These are phyloP conservation scores for Mortierella antarctica DNA, from an alignment of 192 early-diverging fungal species.

Conservation along the genomic window DNA sequence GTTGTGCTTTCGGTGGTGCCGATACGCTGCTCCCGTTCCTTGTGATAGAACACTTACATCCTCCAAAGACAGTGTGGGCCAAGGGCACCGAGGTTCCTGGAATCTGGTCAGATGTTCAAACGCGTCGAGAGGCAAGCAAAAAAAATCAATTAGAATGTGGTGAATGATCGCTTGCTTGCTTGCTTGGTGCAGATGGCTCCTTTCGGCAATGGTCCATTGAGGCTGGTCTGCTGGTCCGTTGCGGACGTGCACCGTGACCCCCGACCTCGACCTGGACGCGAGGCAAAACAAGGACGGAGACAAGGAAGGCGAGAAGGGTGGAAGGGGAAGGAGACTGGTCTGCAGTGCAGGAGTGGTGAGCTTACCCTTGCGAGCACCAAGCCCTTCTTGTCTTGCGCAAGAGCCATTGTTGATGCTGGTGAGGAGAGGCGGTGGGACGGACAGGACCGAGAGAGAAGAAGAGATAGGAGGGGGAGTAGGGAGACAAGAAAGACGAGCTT, in stretches of 20 bases:
- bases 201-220: too few species aligned
- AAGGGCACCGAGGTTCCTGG: constrained; percentile 42
- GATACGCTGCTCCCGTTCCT: neutral
- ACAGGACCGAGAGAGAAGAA: neutral
- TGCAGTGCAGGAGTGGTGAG: too few species aligned
- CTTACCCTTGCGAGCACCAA: constrained; percentile 52
- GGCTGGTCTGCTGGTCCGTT: too few species aligned
- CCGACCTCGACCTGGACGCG: neutral
- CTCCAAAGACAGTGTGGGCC: constrained; percentile 45
- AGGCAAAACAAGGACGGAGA: neutral
- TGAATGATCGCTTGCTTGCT: too few species aligned
- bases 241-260: too few species aligned
- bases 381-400: constrained; percentile 47
- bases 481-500: neutral
- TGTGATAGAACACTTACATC: constrained; percentile 24
- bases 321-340: neutral
- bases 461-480: neutral
- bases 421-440: neutral
- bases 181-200: too few species aligned
- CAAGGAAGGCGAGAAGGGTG: neutral
- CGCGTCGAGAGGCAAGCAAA: too few species aligned
- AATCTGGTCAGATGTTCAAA: constrained; percentile 13
- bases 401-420: constrained; percentile 22
- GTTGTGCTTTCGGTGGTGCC: neutral
- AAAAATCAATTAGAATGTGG: neutral